Conservation (phyloP, 805 yeast genomes). For the Zygosaccharomyces siamensis region DNA sequence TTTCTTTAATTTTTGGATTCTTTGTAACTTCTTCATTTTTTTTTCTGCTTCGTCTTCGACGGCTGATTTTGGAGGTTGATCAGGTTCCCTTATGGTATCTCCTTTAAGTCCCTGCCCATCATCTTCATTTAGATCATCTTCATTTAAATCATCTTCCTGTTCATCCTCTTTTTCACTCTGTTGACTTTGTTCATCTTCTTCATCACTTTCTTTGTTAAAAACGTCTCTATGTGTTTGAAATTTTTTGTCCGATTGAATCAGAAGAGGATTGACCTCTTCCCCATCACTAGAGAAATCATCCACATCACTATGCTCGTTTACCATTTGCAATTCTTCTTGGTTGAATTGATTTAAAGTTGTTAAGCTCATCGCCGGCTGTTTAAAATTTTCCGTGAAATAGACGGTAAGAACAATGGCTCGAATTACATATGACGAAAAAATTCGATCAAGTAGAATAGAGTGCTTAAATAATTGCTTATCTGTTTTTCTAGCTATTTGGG, state of each 20-base stretch:
- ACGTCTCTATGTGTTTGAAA: slow-evolving; percentile 14
- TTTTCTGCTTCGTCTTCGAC: neutral
- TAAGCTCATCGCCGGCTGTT: neutral
- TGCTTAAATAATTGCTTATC: neutral
- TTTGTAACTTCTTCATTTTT: slow-evolving; percentile 16
- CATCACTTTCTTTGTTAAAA: slow-evolving; percentile 19
- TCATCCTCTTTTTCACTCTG: slow-evolving; percentile 17
- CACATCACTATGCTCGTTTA: slow-evolving; percentile 18
- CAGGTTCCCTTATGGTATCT: slow-evolving; percentile 1
- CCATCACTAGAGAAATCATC: slow-evolving; percentile 32
- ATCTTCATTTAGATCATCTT: slow-evolving; percentile 21
- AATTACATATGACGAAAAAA: neutral
- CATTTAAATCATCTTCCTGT: slow-evolving; percentile 19
- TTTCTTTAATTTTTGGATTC: slow-evolving; percentile 32
- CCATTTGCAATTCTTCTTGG: slow-evolving; percentile 4
- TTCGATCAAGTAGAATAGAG: neutral
- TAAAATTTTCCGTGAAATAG: slow-evolving; percentile 1
- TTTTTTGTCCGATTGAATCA: slow-evolving; percentile 22
- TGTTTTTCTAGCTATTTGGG: too few relatives aligned
- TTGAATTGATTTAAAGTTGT: neutral
- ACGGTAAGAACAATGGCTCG: neutral
- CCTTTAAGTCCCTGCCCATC: neutral
- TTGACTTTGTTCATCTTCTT: slow-evolving; percentile 15
- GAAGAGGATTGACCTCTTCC: slow-evolving; percentile 23
- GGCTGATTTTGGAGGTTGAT: slow-evolving; percentile 17